Evolutionary conservation across 148 eudicot species (phyloP).

Genomic region (Cornus kousa): DNA sequence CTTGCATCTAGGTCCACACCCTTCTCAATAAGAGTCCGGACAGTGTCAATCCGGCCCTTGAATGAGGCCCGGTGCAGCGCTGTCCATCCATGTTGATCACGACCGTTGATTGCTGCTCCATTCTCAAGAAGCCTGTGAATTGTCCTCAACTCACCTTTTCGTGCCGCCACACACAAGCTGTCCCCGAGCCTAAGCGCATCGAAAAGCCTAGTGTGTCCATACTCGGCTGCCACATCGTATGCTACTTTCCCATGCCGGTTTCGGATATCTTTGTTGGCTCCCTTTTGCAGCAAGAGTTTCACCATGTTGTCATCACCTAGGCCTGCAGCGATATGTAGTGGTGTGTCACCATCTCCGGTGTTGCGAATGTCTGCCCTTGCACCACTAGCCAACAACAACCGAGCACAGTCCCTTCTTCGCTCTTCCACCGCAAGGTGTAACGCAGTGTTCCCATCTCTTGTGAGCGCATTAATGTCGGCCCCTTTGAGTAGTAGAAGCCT

Average conservation of each 20-base stretch:
- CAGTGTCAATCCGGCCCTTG: constrained; percentile 37
- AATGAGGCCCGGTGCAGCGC: constrained; percentile 46
- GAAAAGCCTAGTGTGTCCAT: constrained; percentile 39
- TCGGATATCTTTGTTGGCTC: constrained; percentile 42
- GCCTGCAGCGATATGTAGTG: constrained; percentile 38
- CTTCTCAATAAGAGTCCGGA: constrained; percentile 27
- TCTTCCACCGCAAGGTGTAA: constrained; percentile 48
- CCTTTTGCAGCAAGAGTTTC: constrained; percentile 41
- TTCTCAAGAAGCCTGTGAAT: constrained; percentile 37
- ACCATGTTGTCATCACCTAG: constrained; percentile 54
- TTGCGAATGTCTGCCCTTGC: constrained; percentile 30
- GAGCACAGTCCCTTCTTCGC: constrained; percentile 36
- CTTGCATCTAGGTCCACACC: constrained; percentile 37
- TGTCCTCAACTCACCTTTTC: constrained; percentile 46
- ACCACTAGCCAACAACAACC: constrained; percentile 28
- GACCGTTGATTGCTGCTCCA: constrained; percentile 39
- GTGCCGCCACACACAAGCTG: constrained; percentile 34
- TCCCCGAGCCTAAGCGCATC: constrained; percentile 45
- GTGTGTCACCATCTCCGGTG: constrained; percentile 29
- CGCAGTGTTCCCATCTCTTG: constrained; percentile 44
- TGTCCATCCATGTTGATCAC: constrained; percentile 52
- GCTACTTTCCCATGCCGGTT: constrained; percentile 36
- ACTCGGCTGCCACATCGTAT: constrained; percentile 44
- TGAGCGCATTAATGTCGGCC: constrained; percentile 29
- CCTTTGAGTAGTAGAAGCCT: constrained; percentile 38